Base-by-base conservation (phyloP, 768 basidiomycete species). In the Kwoniella sp. region DNA sequence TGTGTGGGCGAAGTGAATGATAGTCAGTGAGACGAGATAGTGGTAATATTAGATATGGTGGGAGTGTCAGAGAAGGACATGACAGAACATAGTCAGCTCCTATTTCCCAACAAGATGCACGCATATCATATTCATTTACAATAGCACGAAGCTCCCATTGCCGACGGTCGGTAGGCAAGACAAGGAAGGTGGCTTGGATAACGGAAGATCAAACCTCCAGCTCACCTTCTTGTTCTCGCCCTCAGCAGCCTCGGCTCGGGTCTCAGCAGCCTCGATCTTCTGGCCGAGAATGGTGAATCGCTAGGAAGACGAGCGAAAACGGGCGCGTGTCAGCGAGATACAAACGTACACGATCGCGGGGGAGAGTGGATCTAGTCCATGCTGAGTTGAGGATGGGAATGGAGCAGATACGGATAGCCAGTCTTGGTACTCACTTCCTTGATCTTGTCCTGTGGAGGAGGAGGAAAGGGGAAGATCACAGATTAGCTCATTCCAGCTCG, bases 231-330 rank as follows among this genome's bases (percentile, higher is more conserved):
- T 95, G 84, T 86, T 87, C 84, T 90, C 88, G 2, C 83, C 84
- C 80, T 98, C 95, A 12, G 93, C 91, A 13, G 82, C 85, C 75
- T 99, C 96, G 31, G 95, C 96, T 61, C 96, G 91, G 26, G 82
- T 79, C 61, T 90, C 82, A 47, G 92, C 89, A 56, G 75, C 77
- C 81, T 99, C 96, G 58, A 92, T 93, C 84, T 98, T 94, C 38
- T 80, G 78, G 68, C 93, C 68, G 67, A 74, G 68, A 38, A 74
- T 69, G 71, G 70, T 71, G 70, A 76, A 73, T 61, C 69, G 64
- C 75, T 73, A 58, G 38, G 31, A 34, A 26, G 22, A 34, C 48
- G 58, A 31, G 3, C 20, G 52, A 37, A 5, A 53, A 15, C 9
- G 15, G 22, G 11, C 34, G 34, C 5, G 9, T 9, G 54, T 34